phyloP scores from a whole-genome alignment of 352 stramenopile species.

The Elongisporangium senticosum region DNA sequence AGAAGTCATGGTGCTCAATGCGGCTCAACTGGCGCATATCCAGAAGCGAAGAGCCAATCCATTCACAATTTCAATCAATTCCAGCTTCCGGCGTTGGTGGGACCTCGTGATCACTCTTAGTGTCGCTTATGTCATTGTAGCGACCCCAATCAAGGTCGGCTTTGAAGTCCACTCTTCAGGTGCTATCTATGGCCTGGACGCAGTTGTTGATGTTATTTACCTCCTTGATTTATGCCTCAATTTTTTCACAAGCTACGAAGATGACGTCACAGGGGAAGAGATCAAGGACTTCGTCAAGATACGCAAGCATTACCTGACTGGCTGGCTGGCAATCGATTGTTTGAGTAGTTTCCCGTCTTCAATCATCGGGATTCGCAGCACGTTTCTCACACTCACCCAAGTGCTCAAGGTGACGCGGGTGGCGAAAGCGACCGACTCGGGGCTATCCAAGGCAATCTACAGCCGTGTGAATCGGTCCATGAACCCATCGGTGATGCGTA shows the following conservation, averaged over 20 bases:
- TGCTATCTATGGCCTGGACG: conserved; percentile 32
- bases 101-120: conserved; percentile 48
- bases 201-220: conserved; percentile 50
- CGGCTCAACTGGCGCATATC: conserved; percentile 49
- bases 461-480: conserved; percentile 53
- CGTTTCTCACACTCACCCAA: conserved; percentile 36
- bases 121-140: conserved; percentile 48
- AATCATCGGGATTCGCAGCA: conserved; percentile 23
- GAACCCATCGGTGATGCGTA: conserved; percentile 63
- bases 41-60: conserved; percentile 40
- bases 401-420: conserved; percentile 54
- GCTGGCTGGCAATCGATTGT: conserved; percentile 47
- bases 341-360: conserved; percentile 50
- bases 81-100: conserved; percentile 54
- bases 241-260: conserved; percentile 63
- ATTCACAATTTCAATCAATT: conserved; percentile 59
- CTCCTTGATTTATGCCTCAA: conserved; percentile 50
- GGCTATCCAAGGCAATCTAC: conserved; percentile 41
- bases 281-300: conserved; percentile 54
- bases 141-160: conserved; percentile 47
- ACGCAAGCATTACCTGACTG: conserved; percentile 45
- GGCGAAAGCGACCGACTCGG: conserved; percentile 44
- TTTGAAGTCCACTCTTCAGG: conserved; percentile 32
- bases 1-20: conserved; percentile 57
- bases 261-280: conserved; percentile 54